These are phyloP conservation scores for Bruguiera parviflora DNA, from an alignment of 345 rosid species.

Conservation along the genomic window DNA sequence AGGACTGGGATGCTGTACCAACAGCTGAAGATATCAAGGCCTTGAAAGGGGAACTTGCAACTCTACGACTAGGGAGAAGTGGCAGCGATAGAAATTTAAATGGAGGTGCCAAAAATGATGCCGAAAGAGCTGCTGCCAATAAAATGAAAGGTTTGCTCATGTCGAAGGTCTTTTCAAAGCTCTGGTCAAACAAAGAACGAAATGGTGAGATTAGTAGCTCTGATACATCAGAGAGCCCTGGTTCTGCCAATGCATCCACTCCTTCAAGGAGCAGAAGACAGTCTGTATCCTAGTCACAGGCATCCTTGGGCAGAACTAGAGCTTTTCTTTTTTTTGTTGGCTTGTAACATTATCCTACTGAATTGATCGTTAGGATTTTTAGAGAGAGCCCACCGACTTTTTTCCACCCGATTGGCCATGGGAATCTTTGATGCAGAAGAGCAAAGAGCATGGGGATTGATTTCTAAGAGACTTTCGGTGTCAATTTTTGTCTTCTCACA, in stretches of 20 bases:
- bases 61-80: slow-evolving; percentile 31
- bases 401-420: slow-evolving; percentile 14
- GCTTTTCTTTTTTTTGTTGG: slow-evolving; percentile 8
- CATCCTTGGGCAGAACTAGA: background rate
- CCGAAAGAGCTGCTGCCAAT: slow-evolving; percentile 34
- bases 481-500: slow-evolving; percentile 12
- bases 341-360: slow-evolving; percentile 28
- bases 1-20: slow-evolving; percentile 83
- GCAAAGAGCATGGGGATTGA: slow-evolving; percentile 16
- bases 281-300: slow-evolving; percentile 36
- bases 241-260: slow-evolving; percentile 56
- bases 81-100: slow-evolving; percentile 26
- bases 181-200: slow-evolving; percentile 59
- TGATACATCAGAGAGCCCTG: slow-evolving; percentile 45
- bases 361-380: slow-evolving; percentile 31
- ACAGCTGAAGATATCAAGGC: slow-evolving; percentile 70
- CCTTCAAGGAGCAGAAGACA: slow-evolving; percentile 72
- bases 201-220: slow-evolving; percentile 61
- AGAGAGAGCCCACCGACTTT: slow-evolving; percentile 20
- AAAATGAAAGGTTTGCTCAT: slow-evolving; percentile 56
- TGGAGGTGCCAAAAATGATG: slow-evolving; percentile 28
- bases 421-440: slow-evolving; percentile 14
- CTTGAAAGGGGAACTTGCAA: slow-evolving; percentile 61
- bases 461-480: slow-evolving; percentile 17
- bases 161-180: slow-evolving; percentile 57